Base-by-base conservation (phyloP, 495 filamentous ascomycete genomes). In the Xylaria castorea region DNA sequence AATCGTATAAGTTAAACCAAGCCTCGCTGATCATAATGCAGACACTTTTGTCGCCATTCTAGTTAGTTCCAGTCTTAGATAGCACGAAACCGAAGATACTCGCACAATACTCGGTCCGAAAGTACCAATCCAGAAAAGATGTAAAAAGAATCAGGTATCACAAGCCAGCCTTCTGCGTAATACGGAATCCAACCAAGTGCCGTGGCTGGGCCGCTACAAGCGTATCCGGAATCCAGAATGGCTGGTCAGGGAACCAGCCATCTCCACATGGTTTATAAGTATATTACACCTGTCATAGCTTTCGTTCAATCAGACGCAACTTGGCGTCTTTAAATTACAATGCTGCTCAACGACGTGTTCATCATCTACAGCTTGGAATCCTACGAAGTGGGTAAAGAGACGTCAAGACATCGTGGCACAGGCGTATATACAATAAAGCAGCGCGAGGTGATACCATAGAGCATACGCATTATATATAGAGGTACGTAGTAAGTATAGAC, bases 301-400 rank as follows among this genome's bases (percentile, higher is more conserved):
- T 53, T 32, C 16, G 5, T 66, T 40, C 46, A 53, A 22, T 66
- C 20, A 38, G 27, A 51, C 12, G 27, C 53, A 18, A 18, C 27
- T 32, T 57, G 27, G 53, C 53, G 16, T 32, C 6, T 38, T 61
- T 61, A 18, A 30, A 66, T 57, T 42, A 68, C 48, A 57, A 57
- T 40, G 50, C 9, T 42, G 18, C 66, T 57, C 1, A 25, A 42
- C 66, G 12, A 68, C 66, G 66, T 68, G 66, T 68, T 68, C 66
- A 20, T 44, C 50, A 5, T 44, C 38, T 36, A 57, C 50, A n/a
- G 66, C 50, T 46, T 30, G n/a, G 18, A 44, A 44, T 18, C 61
- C 36, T 44, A 27, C 36, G 1, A 42, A 57, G 66, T 68, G 66
- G 66, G 66, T 42, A 55, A 50, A 34, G 40, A 66, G 12, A 12